Base-by-base conservation (phyloP, 2,329 filamentous ascomycete genomes). In the Fusarium brevicatenulatum region DNA sequence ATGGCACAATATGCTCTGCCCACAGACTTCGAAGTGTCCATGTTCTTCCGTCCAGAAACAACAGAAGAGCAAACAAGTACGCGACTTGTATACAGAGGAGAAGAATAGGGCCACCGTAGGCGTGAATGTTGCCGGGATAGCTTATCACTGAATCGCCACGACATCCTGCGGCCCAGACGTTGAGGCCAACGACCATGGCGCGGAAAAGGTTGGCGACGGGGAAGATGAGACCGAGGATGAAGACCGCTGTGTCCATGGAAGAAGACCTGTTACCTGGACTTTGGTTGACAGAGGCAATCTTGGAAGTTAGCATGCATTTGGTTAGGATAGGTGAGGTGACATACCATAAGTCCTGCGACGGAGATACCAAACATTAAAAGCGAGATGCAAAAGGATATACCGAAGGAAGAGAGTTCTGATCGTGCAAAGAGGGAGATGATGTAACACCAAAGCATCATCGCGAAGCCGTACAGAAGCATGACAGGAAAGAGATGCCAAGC, bases 251-350 rank as follows among this genome's bases (percentile, higher is more conserved):
- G 7, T 47, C 59, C 52, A 63, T 59, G 12, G 34, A 40, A 0
- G 44, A 25, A 6, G 56, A 55, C 16, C 55, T 21, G 7, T 36
- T 30, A 2, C 56, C 46, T 2, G 56, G 56, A 7, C 8, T 39
- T 54, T 59, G 56, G 18, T 59, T 54, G 13, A 59, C 46, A 9
- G 56, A 54, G 5, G 46, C 56, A 59, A 59, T n/a, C 56, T 59
- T 3, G 1, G 5, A 13, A 12, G 21, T 59, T 12, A 59, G 56
- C 5, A 52, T 21, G 8, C 1, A 5, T 9, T 10, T 18, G 5
- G 2, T 13, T 13, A 8, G 2, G 5, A 28, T 36, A 8, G 5
- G 4, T 34, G 13, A 18, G 23, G 4, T 4, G 21, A 34, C 52
- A 34, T 58, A 63, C 59, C 40, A 46, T 58, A 1, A 63, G 52